A percentile compares a stretch with the other conserved stretches of the same genome.
Evolutionary conservation across 805 yeast genomes (phyloP).

Genomic region (Saturnispora zaruensis): DNA sequence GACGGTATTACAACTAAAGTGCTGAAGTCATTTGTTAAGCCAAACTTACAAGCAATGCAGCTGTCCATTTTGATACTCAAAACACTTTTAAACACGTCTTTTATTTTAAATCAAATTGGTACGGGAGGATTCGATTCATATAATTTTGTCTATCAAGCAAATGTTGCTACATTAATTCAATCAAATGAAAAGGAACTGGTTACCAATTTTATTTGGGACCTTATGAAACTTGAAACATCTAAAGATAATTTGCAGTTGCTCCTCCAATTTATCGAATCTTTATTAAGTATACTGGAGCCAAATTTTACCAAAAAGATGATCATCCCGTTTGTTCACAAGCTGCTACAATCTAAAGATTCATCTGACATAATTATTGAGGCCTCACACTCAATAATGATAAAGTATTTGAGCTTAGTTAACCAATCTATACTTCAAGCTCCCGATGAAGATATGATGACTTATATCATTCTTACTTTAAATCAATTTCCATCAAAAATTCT

Average conservation of each 20-base stretch:
- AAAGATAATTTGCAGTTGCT: conserved; percentile 37
- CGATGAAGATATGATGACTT: neutral
- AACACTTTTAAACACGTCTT: conserved; percentile 37
- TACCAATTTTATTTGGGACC: conserved; percentile 22
- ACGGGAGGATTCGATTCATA: conserved; percentile 58
- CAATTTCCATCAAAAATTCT: conserved; percentile 54
- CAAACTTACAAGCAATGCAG: neutral
- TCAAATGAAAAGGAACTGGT: conserved; percentile 20
- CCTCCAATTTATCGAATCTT: conserved; percentile 40
- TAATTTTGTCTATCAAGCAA: conserved; percentile 46
- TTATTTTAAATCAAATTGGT: conserved; percentile 45
- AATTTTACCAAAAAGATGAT: conserved; percentile 25
- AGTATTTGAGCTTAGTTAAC: conserved; percentile 21
- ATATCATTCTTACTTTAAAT: conserved; percentile 17
- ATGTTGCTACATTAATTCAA: conserved; percentile 16
- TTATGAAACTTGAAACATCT: neutral
- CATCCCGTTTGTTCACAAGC: conserved; percentile 20
- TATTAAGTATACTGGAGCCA: conserved; percentile 29
- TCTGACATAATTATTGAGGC: conserved; percentile 41
- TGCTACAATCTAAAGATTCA: conserved; percentile 16
- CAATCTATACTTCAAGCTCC: neutral
- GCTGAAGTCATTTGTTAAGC: conserved; percentile 24
- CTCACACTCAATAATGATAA: conserved; percentile 51
- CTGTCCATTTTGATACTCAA: conserved; percentile 19
- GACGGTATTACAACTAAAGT: conserved; percentile 33